A percentile compares a stretch with the other conserved stretches of the same genome.
phyloP scores from a whole-genome alignment of 805 yeast species.

The Candida caryicola region DNA sequence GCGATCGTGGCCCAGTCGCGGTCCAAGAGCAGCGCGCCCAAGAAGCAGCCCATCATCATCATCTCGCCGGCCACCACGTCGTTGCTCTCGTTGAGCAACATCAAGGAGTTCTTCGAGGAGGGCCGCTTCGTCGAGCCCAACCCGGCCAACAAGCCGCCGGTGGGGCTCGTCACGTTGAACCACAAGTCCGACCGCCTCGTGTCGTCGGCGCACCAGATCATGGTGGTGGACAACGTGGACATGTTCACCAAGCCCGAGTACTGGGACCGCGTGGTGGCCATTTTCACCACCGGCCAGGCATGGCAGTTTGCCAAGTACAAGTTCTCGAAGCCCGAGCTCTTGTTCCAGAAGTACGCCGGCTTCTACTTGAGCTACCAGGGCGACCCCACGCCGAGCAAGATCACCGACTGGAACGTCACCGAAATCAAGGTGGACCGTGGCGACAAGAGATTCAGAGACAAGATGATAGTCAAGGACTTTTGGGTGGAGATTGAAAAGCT shows the following conservation, averaged over 20 bases:
- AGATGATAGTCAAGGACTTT: slow-evolving; percentile 77
- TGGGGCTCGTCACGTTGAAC: slow-evolving; percentile 47
- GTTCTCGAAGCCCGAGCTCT: slow-evolving; percentile 71
- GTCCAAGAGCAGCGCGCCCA: slow-evolving; percentile 31
- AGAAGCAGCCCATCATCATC: slow-evolving; percentile 42
- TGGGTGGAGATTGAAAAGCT: slow-evolving; percentile 83
- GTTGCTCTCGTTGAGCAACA: slow-evolving; percentile 36
- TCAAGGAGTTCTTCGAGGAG: slow-evolving; percentile 54
- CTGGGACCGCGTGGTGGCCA: slow-evolving; percentile 96
- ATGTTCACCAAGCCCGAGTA: slow-evolving; percentile 85
- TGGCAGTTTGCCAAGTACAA: slow-evolving; percentile 95
- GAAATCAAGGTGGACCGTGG: slow-evolving; percentile 72
- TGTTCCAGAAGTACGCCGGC: slow-evolving; percentile 84
- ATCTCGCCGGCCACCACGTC: slow-evolving; percentile 47
- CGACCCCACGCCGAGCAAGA: slow-evolving; percentile 72
- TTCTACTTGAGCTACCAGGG: slow-evolving; percentile 73
- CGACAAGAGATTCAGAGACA: slow-evolving; percentile 79
- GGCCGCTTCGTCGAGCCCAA: slow-evolving; percentile 64
- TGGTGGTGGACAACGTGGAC: slow-evolving; percentile 86
- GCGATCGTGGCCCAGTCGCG: slow-evolving; percentile 64
- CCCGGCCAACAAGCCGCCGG: slow-evolving; percentile 29
- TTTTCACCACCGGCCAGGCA: slow-evolving; percentile 93
- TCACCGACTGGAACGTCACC: slow-evolving; percentile 87
- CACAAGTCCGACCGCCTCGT: slow-evolving; percentile 54
- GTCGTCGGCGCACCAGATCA: slow-evolving; percentile 56